Evolutionary conservation across 495 filamentous ascomycete genomes (phyloP).

Genomic region (Amphirosellinia nigrospora): DNA sequence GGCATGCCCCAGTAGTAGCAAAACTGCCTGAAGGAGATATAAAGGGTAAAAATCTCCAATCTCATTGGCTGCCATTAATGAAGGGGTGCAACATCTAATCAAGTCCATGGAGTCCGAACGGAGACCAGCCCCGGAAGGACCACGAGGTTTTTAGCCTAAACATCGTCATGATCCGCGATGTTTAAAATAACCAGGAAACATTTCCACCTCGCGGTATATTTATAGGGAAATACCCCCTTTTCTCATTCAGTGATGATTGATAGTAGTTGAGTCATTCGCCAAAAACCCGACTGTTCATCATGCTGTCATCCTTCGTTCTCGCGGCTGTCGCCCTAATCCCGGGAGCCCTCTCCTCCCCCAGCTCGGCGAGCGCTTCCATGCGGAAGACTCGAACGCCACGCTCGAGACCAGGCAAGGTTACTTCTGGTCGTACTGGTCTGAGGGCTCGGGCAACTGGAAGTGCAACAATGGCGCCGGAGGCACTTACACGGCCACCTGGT

Average conservation of each 20-base stretch:
- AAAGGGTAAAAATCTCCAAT: slow-evolving; percentile 2
- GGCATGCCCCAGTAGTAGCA: neutral
- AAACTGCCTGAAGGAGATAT: slow-evolving; percentile 18
- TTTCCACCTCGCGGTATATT: neutral
- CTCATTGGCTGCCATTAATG: slow-evolving; percentile 35
- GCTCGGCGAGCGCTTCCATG: slow-evolving; percentile 45
- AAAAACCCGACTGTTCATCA: slow-evolving; percentile 29
- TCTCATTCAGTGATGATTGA: neutral
- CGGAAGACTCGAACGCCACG: slow-evolving; percentile 39
- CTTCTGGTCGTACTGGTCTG: slow-evolving; percentile 67
- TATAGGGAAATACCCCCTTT: neutral
- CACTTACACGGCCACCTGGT: slow-evolving; percentile 60
- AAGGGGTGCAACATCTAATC: slow-evolving; percentile 32
- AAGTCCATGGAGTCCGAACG: slow-evolving; percentile 29
- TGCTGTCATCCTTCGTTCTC: slow-evolving; percentile 48
- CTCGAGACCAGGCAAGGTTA: slow-evolving; percentile 52
- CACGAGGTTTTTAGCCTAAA: slow-evolving; percentile 43
- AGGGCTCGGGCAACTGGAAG: slow-evolving; percentile 56
- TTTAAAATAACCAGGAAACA: neutral
- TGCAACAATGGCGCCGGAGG: slow-evolving; percentile 60
- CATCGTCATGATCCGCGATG: slow-evolving; percentile 17
- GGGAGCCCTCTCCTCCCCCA: slow-evolving; percentile 48
- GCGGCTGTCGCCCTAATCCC: slow-evolving; percentile 43
- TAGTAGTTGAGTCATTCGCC: slow-evolving; percentile 6
- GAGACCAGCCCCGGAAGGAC: slow-evolving; percentile 31